Evolutionary conservation across 495 filamentous ascomycete species (phyloP), one percentile per base, ranked within the genome.

Genomic region (Trichoderma reesei): DNA sequence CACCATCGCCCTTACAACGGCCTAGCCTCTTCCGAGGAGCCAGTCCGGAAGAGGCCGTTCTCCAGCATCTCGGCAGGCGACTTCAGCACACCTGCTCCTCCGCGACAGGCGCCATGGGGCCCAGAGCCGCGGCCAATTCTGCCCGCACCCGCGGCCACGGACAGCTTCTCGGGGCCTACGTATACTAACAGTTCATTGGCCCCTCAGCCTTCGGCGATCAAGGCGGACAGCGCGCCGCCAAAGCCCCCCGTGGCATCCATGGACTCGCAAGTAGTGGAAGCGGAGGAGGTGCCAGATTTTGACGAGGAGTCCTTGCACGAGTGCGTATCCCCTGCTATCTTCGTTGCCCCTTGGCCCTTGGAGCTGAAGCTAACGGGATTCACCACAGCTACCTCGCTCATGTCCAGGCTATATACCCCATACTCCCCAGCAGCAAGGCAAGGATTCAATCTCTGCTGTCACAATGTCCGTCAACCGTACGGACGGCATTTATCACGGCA

Each of bases 401-500:
- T 37, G 85, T 95, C 18, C 90, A 95, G 69, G 83, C 85, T 2
- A 83, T 85, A 16, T 86, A 92, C 63, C 91, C 91, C 0, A 75
- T 95, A 3, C 80, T 96, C 16, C 83, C 90, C 1, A 78, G 83
- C 67, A 85, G 80, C 41, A 90, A 86, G 67, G 77, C 81, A 41
- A 78, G 83, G 6, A 78, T 91, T 3, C 77, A 85, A 48, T 80
- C 81, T 13, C 76, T 86, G 46, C 73, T 94, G 20, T 79, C 82
- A 10, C 80, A 83, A 61, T 86, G 85, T 68, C 82, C 85, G 5
- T 68, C 78, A 8, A 72, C 78, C 13, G 76, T 91, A 5, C 85
- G 88, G 62, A 86, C 90, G 59, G 89, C 87, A 0, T 91, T 94
- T 68, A 75, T 86, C 33, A 82, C 86, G 64, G 87, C 89, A 5